Evolutionary conservation across 768 basidiomycete species (phyloP), one percentile per base, ranked within the genome.

Genomic region (Suillus subaureus): DNA sequence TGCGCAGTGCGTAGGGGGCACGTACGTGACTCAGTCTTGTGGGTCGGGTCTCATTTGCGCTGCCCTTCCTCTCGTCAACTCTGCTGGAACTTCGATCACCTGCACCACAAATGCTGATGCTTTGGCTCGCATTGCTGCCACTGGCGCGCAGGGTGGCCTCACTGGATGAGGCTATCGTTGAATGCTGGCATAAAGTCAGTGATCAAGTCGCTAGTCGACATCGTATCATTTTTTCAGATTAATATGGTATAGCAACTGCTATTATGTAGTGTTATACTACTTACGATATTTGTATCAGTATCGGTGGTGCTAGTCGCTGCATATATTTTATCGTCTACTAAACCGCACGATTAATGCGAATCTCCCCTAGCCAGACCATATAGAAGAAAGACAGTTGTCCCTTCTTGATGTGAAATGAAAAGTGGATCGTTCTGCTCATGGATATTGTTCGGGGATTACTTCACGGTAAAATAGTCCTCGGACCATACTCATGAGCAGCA

Each of bases 11-110:
- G 84, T 84, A 4, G 72, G 71, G 54, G 84, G 84, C 65, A 70
- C 74, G 58, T 80, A 75, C 61, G 75, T 76, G 49, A 54, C 67
- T n/a, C 65, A 31, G 75, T 73, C 70, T 18, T 81, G 80, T 63
- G 73, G 69, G 1, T 69, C 61, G 4, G 69, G 72, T 8, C 67
- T 75, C 37, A 76, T 73, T 6, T 87, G 86, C 61, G 79, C 79
- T 37, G 85, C 85, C 6, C 80, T 87, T 56, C 86, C 86, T 31
- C 79, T 88, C 31, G 85, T 87, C 63, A 85, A 86, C 75, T 78
- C 74, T 37, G 64, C 80, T 13, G 87, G 86, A 49, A 86, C 85
- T 15, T 83, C 81, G 7, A 77, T 87, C 66, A 77, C 83, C 15
- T 88, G 86, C 75, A 81, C 79, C 18, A 85, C 84, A 1, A 37